These are phyloP conservation scores for Penicillium palitans DNA, from an alignment of 2,329 filamentous ascomycete genomes.

Conservation along the genomic window DNA sequence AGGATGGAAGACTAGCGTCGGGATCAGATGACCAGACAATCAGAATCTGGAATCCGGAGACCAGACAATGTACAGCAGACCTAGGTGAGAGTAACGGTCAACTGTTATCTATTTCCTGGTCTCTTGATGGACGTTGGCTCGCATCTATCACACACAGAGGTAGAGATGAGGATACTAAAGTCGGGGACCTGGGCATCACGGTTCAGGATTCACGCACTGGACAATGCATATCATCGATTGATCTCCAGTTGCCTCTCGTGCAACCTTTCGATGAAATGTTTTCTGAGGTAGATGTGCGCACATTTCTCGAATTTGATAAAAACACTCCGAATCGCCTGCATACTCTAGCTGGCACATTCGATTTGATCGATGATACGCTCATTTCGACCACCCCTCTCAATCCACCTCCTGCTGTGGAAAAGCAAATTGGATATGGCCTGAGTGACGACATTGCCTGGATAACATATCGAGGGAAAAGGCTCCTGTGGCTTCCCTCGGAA, in stretches of 20 bases:
- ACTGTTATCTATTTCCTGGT: background rate
- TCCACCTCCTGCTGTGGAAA: background rate
- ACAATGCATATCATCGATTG: background rate
- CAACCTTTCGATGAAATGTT: too few relatives aligned
- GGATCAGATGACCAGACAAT: background rate
- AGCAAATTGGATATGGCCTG: background rate
- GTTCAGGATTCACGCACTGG: background rate
- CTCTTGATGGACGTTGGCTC: background rate
- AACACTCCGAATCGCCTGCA: background rate
- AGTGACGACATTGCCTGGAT: background rate
- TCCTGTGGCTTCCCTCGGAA: background rate
- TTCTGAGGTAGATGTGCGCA: too few relatives aligned
- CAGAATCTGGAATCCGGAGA: background rate
- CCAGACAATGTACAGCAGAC: background rate
- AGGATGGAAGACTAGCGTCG: background rate
- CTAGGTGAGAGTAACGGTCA: background rate
- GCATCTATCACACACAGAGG: background rate
- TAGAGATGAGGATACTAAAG: fast-evolving
- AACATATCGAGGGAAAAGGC: background rate
- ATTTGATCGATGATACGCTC: background rate
- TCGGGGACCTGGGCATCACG: background rate
- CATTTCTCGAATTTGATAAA: background rate
- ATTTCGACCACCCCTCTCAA: background rate
- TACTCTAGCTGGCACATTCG: background rate
- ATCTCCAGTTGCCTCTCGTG: background rate